phyloP scores from a whole-genome alignment of 2,329 filamentous ascomycete genomes.

The Sporothrix variecibatus region DNA sequence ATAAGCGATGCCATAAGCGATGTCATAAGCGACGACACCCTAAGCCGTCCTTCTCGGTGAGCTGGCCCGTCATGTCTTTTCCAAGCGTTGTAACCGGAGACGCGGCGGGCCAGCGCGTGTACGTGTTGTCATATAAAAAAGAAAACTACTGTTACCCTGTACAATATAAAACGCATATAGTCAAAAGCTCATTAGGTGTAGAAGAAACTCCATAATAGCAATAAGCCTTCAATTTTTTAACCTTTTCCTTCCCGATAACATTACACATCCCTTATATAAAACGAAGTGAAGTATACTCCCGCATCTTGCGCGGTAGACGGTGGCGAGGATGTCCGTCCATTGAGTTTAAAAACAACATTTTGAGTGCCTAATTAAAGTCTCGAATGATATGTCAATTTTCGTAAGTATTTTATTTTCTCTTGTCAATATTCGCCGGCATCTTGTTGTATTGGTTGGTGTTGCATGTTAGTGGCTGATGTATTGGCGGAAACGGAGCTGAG shows the following conservation, averaged over 20 bases:
- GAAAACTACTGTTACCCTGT: not conserved
- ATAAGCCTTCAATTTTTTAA: not conserved
- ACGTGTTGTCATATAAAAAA: not conserved
- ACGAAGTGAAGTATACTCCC: not conserved
- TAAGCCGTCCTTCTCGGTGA: no score
- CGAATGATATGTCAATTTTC: no score
- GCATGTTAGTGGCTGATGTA: not conserved
- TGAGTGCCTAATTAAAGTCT: no score
- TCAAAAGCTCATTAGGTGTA: not conserved
- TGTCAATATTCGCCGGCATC: not conserved
- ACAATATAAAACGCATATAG: constrained; percentile 18
- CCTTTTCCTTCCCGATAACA: not conserved
- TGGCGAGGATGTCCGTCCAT: no score
- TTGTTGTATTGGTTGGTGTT: not conserved
- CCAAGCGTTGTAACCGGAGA: not conserved
- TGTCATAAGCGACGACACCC: no score
- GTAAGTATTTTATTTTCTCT: not conserved
- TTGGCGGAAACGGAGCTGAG: not conserved
- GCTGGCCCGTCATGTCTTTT: not conserved
- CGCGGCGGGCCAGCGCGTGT: not conserved
- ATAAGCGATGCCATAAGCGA: not conserved
- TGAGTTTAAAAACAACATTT: no score
- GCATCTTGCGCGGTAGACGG: not conserved
- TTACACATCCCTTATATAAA: no score
- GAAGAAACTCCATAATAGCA: constrained; percentile 2